phyloP scores from a whole-genome alignment of 2,329 filamentous ascomycete genomes.

The Ophiostoma quercus region DNA sequence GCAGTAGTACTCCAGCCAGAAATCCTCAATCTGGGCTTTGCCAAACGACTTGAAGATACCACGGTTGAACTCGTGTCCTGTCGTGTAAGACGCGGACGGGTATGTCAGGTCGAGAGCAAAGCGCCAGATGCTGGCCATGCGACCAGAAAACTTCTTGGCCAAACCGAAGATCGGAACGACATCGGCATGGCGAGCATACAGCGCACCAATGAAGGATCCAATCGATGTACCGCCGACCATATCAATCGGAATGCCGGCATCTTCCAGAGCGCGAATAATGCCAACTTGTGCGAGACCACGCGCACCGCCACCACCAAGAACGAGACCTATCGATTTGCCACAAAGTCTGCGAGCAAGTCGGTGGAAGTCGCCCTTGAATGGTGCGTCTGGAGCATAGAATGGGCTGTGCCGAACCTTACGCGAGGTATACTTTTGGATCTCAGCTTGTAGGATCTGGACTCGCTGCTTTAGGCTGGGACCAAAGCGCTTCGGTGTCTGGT shows the following conservation, averaged over 20 bases:
- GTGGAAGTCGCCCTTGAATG: slow-evolving; percentile 96
- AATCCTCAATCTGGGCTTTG: slow-evolving; percentile 95
- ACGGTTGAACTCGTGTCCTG: slow-evolving; percentile 96
- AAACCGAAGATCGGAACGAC: slow-evolving; percentile 95
- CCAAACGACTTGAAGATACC: slow-evolving; percentile 99
- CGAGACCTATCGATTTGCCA: slow-evolving; percentile 89
- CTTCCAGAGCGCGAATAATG: slow-evolving; percentile 89
- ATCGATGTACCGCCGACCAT: slow-evolving; percentile 95
- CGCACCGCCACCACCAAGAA: slow-evolving; percentile 89
- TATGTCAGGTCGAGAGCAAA: slow-evolving; percentile 95
- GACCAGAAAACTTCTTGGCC: slow-evolving; percentile 92
- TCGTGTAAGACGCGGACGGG: slow-evolving; percentile 93
- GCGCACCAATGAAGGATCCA: slow-evolving; percentile 85
- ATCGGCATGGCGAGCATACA: slow-evolving; percentile 94
- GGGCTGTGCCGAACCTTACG: slow-evolving; percentile 83
- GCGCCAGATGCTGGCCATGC: slow-evolving; percentile 99
- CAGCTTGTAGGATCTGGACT: slow-evolving; percentile 90
- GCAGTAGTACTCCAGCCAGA: slow-evolving; percentile 98
- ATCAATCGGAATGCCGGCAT: slow-evolving; percentile 93
- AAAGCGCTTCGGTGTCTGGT: slow-evolving; percentile 69
- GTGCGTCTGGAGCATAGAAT: slow-evolving; percentile 83
- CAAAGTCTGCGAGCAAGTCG: slow-evolving; percentile 83
- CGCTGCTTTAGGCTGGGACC: slow-evolving; percentile 84
- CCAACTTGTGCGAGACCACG: slow-evolving; percentile 89
- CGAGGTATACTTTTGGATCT: slow-evolving; percentile 97